Conservation (phyloP, 768 basidiomycete species). For the Tricholoma matsutake region DNA sequence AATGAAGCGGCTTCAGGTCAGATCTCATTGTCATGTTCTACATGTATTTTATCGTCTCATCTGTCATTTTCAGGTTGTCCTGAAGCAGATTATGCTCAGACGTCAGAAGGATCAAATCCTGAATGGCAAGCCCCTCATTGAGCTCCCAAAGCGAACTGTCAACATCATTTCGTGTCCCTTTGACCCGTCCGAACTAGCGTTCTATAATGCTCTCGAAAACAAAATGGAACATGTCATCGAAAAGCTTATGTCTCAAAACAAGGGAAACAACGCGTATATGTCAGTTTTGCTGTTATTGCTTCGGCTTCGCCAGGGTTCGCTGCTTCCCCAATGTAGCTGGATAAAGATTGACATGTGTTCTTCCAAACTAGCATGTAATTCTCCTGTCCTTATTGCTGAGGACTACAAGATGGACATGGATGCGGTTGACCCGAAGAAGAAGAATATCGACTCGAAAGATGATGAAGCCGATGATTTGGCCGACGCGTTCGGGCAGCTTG, state of each 20-base stretch:
- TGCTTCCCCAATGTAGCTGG: background rate
- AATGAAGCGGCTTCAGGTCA: slow-evolving; percentile 81
- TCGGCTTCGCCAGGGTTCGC: slow-evolving; percentile 83
- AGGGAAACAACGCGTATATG: slow-evolving; percentile 62
- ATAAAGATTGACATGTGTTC: background rate
- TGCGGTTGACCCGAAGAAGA: slow-evolving; percentile 66
- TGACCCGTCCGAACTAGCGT: slow-evolving; percentile 68
- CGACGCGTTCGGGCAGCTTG: slow-evolving; percentile 66
- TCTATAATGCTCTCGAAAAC: slow-evolving; percentile 71
- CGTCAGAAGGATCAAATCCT: slow-evolving; percentile 71
- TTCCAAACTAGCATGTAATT: slow-evolving; percentile 71
- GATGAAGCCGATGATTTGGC: slow-evolving; percentile 74
- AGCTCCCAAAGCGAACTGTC: slow-evolving; percentile 73
- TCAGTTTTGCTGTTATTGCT: slow-evolving; percentile 69
- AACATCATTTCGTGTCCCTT: slow-evolving; percentile 76
- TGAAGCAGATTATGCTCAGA: slow-evolving; percentile 86
- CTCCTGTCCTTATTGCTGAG: slow-evolving; percentile 78
- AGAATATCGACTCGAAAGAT: slow-evolving; percentile 47
- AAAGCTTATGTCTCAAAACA: slow-evolving; percentile 53
- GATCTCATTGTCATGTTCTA: slow-evolving; percentile 5
- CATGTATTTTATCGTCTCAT: background rate
- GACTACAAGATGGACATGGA: slow-evolving; percentile 73
- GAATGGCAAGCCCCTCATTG: slow-evolving; percentile 80
- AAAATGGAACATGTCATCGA: slow-evolving; percentile 67
- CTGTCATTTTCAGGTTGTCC: slow-evolving; percentile 51